phyloP scores from a whole-genome alignment of 139 green algal species.

The Auxenochlorella protothecoides region DNA sequence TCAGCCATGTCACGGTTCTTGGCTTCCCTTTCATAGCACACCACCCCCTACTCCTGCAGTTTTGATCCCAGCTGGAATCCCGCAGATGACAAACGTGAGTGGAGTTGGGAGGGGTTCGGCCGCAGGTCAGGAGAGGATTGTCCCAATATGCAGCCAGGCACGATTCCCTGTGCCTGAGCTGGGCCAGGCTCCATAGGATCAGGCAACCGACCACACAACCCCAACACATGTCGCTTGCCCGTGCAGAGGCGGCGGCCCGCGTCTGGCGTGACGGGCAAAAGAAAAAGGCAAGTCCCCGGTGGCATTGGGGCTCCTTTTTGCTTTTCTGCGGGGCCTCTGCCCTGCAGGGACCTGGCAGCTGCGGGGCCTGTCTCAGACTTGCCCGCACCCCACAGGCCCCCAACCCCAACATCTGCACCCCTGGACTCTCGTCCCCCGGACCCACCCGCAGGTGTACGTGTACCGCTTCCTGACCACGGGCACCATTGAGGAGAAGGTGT shows the following conservation, averaged over 20 bases:
- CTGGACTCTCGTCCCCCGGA: too few species aligned
- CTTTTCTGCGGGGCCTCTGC: too few species aligned
- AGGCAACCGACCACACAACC: neutral
- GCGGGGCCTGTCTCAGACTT: too few species aligned
- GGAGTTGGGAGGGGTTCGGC: neutral
- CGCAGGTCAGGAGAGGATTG: neutral
- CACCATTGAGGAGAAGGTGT: constrained; percentile 98
- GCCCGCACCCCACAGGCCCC: neutral
- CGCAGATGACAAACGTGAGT: constrained; percentile 72
- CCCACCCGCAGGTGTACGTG: constrained; percentile 68
- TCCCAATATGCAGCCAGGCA: too few species aligned
- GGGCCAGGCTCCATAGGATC: neutral
- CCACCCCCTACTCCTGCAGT: constrained; percentile 33
- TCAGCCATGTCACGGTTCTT: too few species aligned
- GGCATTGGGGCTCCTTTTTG: too few species aligned
- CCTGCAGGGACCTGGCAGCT: too few species aligned
- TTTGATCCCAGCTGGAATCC: constrained; percentile 85
- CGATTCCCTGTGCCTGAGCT: too few species aligned
- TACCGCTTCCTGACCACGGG: constrained; percentile 93
- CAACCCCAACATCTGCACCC: too few species aligned
- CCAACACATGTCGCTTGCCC: neutral
- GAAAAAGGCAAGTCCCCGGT: constrained; percentile 27
- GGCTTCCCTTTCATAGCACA: too few species aligned
- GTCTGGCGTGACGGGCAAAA: constrained; percentile 97
- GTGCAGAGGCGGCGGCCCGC: constrained; percentile 32